These are phyloP conservation scores for Eustoma russellianum DNA, from an alignment of 257 asterid genomes.

Conservation along the genomic window DNA sequence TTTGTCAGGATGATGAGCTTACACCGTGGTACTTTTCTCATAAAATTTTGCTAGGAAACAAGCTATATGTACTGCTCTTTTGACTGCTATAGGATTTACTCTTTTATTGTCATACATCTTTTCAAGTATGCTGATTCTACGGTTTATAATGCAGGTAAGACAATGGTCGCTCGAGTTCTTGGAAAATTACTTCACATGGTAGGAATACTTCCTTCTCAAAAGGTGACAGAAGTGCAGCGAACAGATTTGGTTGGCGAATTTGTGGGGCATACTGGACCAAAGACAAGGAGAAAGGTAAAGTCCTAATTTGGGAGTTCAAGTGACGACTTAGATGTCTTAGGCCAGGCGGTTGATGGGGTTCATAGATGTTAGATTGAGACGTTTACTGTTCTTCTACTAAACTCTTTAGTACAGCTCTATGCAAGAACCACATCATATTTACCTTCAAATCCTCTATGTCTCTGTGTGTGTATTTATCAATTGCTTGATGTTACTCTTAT, in stretches of 20 bases:
- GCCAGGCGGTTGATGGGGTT: no score
- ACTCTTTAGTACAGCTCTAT: no score
- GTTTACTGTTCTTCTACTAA: no score
- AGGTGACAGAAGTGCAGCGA: slow-evolving; percentile 88
- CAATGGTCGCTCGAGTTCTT: slow-evolving; percentile 78
- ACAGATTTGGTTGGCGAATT: slow-evolving; percentile 86
- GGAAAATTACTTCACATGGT: slow-evolving; percentile 82
- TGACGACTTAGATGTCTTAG: not conserved
- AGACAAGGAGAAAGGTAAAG: slow-evolving; percentile 69
- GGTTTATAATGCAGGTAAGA: slow-evolving; percentile 49
- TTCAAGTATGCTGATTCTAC: not conserved
- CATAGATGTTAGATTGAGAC: no score
- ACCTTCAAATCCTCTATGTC: no score
- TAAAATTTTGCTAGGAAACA: not conserved
- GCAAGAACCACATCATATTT: no score
- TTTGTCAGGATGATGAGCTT: not conserved
- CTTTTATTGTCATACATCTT: not conserved
- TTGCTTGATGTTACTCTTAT: no score
- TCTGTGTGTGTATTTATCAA: no score
- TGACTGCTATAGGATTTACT: not conserved
- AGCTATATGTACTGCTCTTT: not conserved
- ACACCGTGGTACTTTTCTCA: not conserved
- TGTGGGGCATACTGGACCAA: slow-evolving; percentile 79
- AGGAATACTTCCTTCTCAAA: slow-evolving; percentile 72
- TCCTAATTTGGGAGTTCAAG: not conserved